Percentiles rank a stretch among this genome's conserved stretches.
Evolutionary conservation across 179 eudicot species (phyloP).

Genomic region (Vitellaria paradoxa): DNA sequence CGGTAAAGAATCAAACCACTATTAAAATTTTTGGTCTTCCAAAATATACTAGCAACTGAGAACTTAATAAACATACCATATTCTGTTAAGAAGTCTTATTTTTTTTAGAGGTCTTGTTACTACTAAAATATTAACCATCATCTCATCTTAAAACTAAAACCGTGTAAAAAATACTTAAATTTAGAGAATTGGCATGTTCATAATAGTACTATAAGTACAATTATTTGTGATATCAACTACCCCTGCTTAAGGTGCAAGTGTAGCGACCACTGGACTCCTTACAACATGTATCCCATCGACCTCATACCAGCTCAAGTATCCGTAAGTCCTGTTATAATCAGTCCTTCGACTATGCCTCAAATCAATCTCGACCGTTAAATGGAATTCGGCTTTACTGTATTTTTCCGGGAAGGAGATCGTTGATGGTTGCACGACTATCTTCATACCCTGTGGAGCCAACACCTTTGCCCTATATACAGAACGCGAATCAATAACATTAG

Average conservation of each 20-base stretch:
- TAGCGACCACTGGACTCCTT: slow-evolving; percentile 16
- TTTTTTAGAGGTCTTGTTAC: no score
- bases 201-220: no score
- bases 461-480: slow-evolving; percentile 19
- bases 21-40: no score
- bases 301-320: slow-evolving; percentile 8
- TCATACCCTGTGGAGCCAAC: slow-evolving; percentile 13
- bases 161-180: no score
- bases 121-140: no score
- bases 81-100: no score
- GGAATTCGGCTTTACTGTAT: slow-evolving; percentile 19
- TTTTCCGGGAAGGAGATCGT: slow-evolving; percentile 11
- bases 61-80: no score
- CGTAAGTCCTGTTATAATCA: slow-evolving; percentile 5
- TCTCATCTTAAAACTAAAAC: no score
- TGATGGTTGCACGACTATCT: slow-evolving; percentile 9
- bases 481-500: slow-evolving; percentile 30
- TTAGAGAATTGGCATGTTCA: no score
- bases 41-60: no score
- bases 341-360: neutral
- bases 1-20: no score
- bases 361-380: slow-evolving; percentile 14
- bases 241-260: neutral
- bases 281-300: slow-evolving; percentile 15
- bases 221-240: neutral